phyloP scores from a whole-genome alignment of 768 basidiomycete genomes.

The Leccinum truebloodii region DNA sequence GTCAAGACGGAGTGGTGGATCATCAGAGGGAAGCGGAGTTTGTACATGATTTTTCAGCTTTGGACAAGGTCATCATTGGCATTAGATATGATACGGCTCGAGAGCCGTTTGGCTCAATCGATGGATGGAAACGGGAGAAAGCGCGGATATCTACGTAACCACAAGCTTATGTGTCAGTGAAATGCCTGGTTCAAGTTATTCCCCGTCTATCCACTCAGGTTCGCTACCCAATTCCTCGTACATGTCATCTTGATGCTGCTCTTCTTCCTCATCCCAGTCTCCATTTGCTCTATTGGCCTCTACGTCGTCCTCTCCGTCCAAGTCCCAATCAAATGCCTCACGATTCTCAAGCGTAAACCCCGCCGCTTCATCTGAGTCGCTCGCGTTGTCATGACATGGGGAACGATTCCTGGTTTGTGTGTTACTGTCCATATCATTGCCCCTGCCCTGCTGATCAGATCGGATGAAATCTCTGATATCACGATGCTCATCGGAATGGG shows the following conservation, averaged over 20 bases:
- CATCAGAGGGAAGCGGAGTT: constrained; percentile 55
- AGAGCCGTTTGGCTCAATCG: no score
- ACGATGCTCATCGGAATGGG: neutral
- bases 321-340: neutral
- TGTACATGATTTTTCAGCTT: constrained; percentile 80
- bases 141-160: no score
- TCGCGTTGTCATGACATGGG: neutral
- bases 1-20: constrained; percentile 69
- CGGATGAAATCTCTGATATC: neutral
- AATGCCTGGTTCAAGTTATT: neutral
- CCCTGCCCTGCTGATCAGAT: neutral
- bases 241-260: neutral
- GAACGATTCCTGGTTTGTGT: neutral
- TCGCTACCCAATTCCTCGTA: neutral
- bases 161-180: no score
- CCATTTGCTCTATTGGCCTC: neutral
- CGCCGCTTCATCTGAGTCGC: neutral
- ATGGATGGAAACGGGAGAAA: no score
- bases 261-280: neutral
- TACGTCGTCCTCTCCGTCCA: neutral
- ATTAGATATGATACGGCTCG: no score
- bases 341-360: neutral
- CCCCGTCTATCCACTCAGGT: neutral
- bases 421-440: neutral
- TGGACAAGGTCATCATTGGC: constrained; percentile 46